Evolutionary conservation across 257 asterid species (phyloP).

Genomic region (Nicotiana paniculata): DNA sequence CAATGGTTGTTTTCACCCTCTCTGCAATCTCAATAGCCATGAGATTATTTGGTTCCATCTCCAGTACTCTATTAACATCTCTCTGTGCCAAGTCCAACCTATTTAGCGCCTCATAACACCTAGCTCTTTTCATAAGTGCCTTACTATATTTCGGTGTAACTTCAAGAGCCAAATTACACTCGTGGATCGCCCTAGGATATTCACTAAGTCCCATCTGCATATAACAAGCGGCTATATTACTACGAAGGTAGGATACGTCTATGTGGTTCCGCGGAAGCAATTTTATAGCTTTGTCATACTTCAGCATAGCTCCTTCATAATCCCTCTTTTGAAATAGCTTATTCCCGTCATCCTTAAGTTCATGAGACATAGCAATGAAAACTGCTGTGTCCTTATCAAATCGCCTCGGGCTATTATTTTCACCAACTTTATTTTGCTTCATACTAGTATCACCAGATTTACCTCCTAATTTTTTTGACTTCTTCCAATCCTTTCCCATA

Average conservation of each 20-base stretch:
- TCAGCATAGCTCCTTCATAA: constrained; percentile 65
- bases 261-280: constrained; percentile 77
- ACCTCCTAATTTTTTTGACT: constrained; percentile 30
- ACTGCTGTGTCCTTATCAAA: constrained; percentile 56
- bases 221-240: constrained; percentile 78
- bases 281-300: constrained; percentile 64
- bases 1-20: constrained; percentile 49
- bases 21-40: constrained; percentile 68
- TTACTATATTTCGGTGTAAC: constrained; percentile 78
- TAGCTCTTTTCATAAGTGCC: constrained; percentile 79
- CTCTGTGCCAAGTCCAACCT: constrained; percentile 62
- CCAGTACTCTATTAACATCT: constrained; percentile 57
- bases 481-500: constrained; percentile 62
- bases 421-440: neutral
- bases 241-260: constrained; percentile 65
- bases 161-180: constrained; percentile 85
- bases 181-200: constrained; percentile 74
- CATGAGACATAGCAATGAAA: constrained; percentile 58
- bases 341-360: constrained; percentile 74
- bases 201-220: constrained; percentile 80
- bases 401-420: constrained; percentile 30
- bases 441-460: constrained; percentile 23
- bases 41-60: constrained; percentile 66
- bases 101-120: constrained; percentile 84
- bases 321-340: constrained; percentile 63